A percentile compares a stretch with the other conserved stretches of the same genome.
These are phyloP conservation scores for Dothistroma pini DNA, from an alignment of 2,329 filamentous ascomycete species.

Conservation along the genomic window DNA sequence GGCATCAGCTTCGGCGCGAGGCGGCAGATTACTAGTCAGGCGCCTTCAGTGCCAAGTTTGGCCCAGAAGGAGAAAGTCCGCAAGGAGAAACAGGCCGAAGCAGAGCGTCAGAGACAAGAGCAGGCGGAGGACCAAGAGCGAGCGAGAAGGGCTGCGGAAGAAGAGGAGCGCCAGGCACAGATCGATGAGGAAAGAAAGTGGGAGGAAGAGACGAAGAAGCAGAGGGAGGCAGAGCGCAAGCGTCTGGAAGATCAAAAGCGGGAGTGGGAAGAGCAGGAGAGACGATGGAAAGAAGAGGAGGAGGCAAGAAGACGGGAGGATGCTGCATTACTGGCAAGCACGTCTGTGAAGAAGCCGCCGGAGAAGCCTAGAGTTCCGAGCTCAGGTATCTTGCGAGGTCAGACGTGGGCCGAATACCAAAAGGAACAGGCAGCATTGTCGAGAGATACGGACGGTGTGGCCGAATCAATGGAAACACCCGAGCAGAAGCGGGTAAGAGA, in stretches of 20 bases:
- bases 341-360: slow-evolving; percentile 63
- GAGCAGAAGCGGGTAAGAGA: slow-evolving; percentile 71
- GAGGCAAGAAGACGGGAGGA: slow-evolving; percentile 69
- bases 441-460: slow-evolving; percentile 35
- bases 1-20: slow-evolving; percentile 89
- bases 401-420: slow-evolving; percentile 84
- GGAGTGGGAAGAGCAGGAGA: slow-evolving; percentile 74
- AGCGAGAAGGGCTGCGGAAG: slow-evolving; percentile 47
- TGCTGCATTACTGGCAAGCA: slow-evolving; percentile 62
- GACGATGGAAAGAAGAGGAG: slow-evolving; percentile 72
- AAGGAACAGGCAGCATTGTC: slow-evolving; percentile 55
- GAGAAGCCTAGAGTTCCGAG: slow-evolving; percentile 44
- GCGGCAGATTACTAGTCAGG: slow-evolving; percentile 83
- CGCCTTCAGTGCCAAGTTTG: slow-evolving; percentile 72
- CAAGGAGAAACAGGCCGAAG: slow-evolving; percentile 54
- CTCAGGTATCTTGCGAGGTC: slow-evolving; percentile 65
- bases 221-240: slow-evolving; percentile 56
- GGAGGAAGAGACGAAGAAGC: slow-evolving; percentile 61
- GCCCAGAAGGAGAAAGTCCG: slow-evolving; percentile 77
- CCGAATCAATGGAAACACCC: slow-evolving; percentile 39
- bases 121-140: slow-evolving; percentile 51
- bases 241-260: slow-evolving; percentile 64
- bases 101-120: slow-evolving; percentile 48
- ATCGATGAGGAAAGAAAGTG: slow-evolving; percentile 63
- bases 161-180: slow-evolving; percentile 61